Percentiles rank a stretch among this genome's conserved stretches.
phyloP scores from a whole-genome alignment of 129 eudicot genomes.

The Sambucus nigra region DNA sequence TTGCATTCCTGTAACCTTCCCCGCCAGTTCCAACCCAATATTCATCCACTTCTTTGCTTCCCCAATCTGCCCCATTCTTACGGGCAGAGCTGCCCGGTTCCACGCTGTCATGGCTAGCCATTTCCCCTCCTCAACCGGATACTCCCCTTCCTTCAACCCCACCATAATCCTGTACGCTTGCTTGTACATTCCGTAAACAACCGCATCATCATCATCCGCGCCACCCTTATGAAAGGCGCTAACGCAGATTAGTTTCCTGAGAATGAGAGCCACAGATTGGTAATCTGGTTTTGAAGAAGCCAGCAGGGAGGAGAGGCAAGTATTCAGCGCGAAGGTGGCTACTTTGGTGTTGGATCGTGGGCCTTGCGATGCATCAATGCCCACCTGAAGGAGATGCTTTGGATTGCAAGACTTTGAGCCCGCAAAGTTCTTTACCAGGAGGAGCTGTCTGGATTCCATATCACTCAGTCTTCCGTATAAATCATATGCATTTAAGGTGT shows the following conservation, averaged over 20 bases:
- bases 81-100: conserved; percentile 83
- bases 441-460: conserved; percentile 54
- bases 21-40: conserved; percentile 68
- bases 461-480: conserved; percentile 57
- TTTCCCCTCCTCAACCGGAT: conserved; percentile 82
- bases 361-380: conserved; percentile 63
- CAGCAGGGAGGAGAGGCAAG: conserved; percentile 61
- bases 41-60: conserved; percentile 83
- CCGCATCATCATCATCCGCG: conserved; percentile 51
- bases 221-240: conserved; percentile 36
- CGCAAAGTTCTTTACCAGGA: conserved; percentile 47
- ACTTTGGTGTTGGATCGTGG: conserved; percentile 62
- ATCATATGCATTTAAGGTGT: conserved; percentile 68
- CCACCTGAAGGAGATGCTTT: conserved; percentile 66
- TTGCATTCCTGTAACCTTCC: conserved; percentile 73
- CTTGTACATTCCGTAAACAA: conserved; percentile 56
- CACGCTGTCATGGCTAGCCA: conserved; percentile 95
- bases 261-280: conserved; percentile 47
- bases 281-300: conserved; percentile 77
- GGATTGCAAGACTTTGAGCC: conserved; percentile 68
- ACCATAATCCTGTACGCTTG: conserved; percentile 90
- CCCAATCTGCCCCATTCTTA: conserved; percentile 61
- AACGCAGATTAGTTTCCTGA: conserved; percentile 56
- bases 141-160: conserved; percentile 78
- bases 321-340: conserved; percentile 56